phyloP scores from a whole-genome alignment of 495 filamentous ascomycete genomes.

The Penicillium longicatenatum region DNA sequence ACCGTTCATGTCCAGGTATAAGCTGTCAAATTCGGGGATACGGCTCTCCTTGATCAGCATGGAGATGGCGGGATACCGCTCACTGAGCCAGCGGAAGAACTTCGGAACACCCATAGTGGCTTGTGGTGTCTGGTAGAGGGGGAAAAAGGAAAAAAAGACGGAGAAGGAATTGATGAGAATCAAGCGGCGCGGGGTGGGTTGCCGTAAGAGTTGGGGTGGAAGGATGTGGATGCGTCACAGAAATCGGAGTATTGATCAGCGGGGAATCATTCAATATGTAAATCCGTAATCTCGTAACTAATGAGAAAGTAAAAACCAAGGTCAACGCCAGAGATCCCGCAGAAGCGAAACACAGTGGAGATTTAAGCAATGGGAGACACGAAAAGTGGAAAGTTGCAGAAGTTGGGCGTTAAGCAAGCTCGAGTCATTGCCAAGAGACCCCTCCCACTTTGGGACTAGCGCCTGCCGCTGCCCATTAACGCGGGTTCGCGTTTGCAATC shows the following conservation, averaged over 20 bases:
- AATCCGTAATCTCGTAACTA: slow-evolving; percentile 5
- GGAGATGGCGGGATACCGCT: slow-evolving; percentile 98
- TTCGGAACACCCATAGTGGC: slow-evolving; percentile 87
- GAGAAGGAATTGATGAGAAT: background rate
- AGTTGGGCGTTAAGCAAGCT: slow-evolving; percentile 4
- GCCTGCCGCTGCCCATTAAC: slow-evolving; percentile 37
- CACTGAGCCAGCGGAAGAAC: slow-evolving; percentile 93
- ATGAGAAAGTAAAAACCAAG: background rate
- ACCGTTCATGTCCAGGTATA: slow-evolving; percentile 99
- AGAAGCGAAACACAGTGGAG: background rate
- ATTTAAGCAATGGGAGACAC: background rate
- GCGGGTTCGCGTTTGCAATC: slow-evolving; percentile 33
- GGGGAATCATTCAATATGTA: background rate
- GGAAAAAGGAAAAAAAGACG: slow-evolving; percentile 1
- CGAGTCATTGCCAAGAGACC: slow-evolving; percentile 32
- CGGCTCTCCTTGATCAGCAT: slow-evolving; percentile 98
- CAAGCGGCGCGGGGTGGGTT: background rate
- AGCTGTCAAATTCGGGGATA: slow-evolving; percentile 97
- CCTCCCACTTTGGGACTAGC: slow-evolving; percentile 30
- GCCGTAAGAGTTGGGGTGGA: background rate
- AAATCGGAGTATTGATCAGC: background rate
- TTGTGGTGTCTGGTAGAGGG: background rate
- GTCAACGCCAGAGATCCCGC: slow-evolving; percentile 1
- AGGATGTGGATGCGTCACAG: background rate
- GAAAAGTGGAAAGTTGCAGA: slow-evolving; percentile 6